Conservation (phyloP, 331 rosid genomes). For the Rhamnella rubrinervis region DNA sequence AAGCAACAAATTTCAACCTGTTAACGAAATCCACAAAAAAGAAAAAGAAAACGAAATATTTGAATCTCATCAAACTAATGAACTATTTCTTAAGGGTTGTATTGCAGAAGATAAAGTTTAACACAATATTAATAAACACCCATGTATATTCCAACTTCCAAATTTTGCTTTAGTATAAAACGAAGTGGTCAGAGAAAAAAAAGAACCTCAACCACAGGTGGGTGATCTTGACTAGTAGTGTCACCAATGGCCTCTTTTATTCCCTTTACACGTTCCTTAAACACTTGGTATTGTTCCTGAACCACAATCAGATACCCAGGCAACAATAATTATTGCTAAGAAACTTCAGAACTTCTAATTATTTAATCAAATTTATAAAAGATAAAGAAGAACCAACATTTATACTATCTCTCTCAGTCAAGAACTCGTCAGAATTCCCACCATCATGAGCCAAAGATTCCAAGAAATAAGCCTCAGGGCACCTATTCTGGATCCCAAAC, state of each 20-base stretch:
- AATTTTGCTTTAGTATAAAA: not conserved
- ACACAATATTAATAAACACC: not conserved
- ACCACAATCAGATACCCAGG: slow-evolving; percentile 6
- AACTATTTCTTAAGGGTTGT: too few relatives aligned
- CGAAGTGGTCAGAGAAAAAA: not conserved
- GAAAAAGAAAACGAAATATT: too few relatives aligned
- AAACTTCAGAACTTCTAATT: too few relatives aligned
- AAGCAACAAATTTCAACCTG: too few relatives aligned
- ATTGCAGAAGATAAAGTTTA: too few relatives aligned
- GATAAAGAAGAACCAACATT: slow-evolving; percentile 28
- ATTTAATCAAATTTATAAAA: too few relatives aligned
- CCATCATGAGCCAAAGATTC: slow-evolving; percentile 20
- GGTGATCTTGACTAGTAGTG: slow-evolving; percentile 33
- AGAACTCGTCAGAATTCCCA: slow-evolving; percentile 29
- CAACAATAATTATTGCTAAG: not conserved
- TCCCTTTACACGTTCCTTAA: slow-evolving; percentile 33
- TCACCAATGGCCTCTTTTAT: slow-evolving; percentile 9
- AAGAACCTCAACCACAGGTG: slow-evolving; percentile 34
- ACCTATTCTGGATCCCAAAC: slow-evolving; percentile 37
- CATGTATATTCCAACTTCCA: too few relatives aligned
- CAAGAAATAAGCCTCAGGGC: slow-evolving; percentile 60
- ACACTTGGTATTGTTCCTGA: slow-evolving; percentile 52
- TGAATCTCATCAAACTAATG: too few relatives aligned
- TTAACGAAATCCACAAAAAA: too few relatives aligned
- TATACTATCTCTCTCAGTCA: slow-evolving; percentile 26